Conservation (phyloP, 2,329 filamentous ascomycete species). For the Anthostomella pinea region DNA sequence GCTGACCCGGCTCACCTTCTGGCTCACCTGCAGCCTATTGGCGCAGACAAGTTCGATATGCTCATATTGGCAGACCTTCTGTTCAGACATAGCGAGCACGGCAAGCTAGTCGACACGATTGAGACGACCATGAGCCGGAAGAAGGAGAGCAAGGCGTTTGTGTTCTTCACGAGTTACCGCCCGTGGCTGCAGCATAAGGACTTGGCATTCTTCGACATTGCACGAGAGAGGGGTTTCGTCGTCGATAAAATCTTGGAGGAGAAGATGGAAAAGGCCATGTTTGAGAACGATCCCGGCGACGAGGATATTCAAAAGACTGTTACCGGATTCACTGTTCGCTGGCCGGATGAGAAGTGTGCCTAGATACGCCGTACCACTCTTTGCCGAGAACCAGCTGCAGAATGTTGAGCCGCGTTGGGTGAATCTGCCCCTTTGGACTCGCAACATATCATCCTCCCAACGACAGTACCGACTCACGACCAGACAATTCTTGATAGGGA, state of each 20-base stretch:
- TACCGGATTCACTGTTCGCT: constrained; percentile 71
- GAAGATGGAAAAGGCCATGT: constrained; percentile 81
- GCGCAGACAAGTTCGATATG: constrained; percentile 63
- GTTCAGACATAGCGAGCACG: constrained; percentile 88
- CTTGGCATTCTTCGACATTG: constrained; percentile 80
- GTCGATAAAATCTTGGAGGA: constrained; percentile 81
- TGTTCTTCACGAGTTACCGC: constrained; percentile 93
- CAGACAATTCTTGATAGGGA: too few relatives aligned
- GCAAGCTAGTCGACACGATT: constrained; percentile 71
- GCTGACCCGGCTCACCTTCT: constrained; percentile 58
- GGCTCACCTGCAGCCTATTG: constrained; percentile 47
- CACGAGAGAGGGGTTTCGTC: constrained; percentile 64
- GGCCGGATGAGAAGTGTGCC: constrained; percentile 46
- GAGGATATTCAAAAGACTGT: constrained; percentile 78
- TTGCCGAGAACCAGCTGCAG: too few relatives aligned
- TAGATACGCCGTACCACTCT: too few relatives aligned
- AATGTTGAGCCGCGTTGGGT: too few relatives aligned
- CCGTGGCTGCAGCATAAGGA: constrained; percentile 88
- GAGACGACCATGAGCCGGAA: constrained; percentile 59
- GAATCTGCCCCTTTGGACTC: too few relatives aligned
- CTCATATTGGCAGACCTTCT: constrained; percentile 84
- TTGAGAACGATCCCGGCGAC: constrained; percentile 85
- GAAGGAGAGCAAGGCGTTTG: constrained; percentile 63
- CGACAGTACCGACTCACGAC: too few relatives aligned
- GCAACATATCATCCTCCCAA: too few relatives aligned